These are phyloP conservation scores for Borovskyia barvae DNA, from an alignment of 208 protist species.

Conservation along the genomic window DNA sequence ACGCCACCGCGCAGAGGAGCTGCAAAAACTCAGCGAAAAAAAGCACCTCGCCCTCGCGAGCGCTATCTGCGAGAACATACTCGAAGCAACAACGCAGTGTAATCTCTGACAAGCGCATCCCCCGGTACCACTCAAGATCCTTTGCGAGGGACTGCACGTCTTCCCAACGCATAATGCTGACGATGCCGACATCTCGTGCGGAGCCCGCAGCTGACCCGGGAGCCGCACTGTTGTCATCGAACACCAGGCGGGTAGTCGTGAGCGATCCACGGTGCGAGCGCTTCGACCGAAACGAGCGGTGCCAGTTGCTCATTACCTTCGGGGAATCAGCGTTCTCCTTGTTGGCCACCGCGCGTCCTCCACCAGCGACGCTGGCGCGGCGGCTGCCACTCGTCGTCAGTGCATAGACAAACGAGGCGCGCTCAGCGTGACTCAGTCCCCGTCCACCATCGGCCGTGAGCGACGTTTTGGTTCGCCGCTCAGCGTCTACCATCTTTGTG, in stretches of 20 bases:
- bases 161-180: slow-evolving; percentile 44
- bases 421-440: slow-evolving; percentile 6
- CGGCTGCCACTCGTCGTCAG: background rate
- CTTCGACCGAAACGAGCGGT: no score
- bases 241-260: background rate
- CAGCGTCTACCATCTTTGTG: slow-evolving; percentile 5
- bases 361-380: background rate
- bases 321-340: background rate
- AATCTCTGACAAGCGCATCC: slow-evolving; percentile 6
- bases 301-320: no score
- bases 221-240: background rate
- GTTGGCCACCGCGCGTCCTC: background rate
- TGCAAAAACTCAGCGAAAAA: slow-evolving; percentile 76
- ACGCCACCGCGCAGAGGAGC: slow-evolving; percentile 54
- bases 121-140: slow-evolving; percentile 44
- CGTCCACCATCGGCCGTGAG: slow-evolving; percentile 1
- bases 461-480: slow-evolving; percentile 4
- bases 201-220: no score
- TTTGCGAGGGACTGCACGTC: slow-evolving; percentile 43
- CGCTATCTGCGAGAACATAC: slow-evolving; percentile 32
- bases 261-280: background rate
- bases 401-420: slow-evolving; percentile 12
- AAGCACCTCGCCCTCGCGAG: slow-evolving; percentile 44
- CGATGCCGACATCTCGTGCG: slow-evolving; percentile 61
- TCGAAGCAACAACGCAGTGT: slow-evolving; percentile 42